Evolutionary conservation across 306 rosid species (phyloP), one percentile per base, ranked within the genome.

Genomic region (cucumber (Cucumis sativus)): DNA sequence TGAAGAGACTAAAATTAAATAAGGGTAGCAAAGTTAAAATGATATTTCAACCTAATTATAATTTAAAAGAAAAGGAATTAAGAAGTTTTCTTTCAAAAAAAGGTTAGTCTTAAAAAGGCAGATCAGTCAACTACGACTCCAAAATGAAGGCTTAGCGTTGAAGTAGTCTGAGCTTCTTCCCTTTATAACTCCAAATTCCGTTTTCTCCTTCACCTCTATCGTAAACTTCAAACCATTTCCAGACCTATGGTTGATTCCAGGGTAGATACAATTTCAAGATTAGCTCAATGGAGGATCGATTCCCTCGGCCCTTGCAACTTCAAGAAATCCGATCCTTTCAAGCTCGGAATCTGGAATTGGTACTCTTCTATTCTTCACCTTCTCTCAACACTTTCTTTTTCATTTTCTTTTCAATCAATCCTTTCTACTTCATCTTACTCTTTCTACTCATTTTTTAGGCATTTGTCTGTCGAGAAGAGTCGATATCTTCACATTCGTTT

Each of bases 301-400:
- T 87, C 83, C 59, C 84, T 93, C 28, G 98, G 97, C 33, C 87
- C 89, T 35, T 89, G 83, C 84, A 81, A 85, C 41, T 86, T 81
- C 90, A 86, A 84, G 51, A 91, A 87, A 76, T 93, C 98, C 21
- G 91, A 91, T 4, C 86, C 96, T 75, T 93, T 91, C 83, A 91
- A 86, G 84, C 78, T 93, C 86, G 98, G 98, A 82, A 83, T 91
- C 59, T 93, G 98, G 98, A 91, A 88, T 80, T 93, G 98, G 98
- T 93, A 74, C 45, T 43, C 73, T 60, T 58, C 52, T 21, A 33
- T 35, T 15, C 15, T 1, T 39, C 57, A 0, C 11, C 11, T 69
- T 69, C 37, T 33, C 37, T 33, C 30, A 28, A 28, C 35, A 6
- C 43, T 40, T 40, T 7, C 9, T 66, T 20, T 41, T 37, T 13